Conservation (phyloP, 2,329 filamentous ascomycete genomes). For the Geoglossum cookeanum region DNA sequence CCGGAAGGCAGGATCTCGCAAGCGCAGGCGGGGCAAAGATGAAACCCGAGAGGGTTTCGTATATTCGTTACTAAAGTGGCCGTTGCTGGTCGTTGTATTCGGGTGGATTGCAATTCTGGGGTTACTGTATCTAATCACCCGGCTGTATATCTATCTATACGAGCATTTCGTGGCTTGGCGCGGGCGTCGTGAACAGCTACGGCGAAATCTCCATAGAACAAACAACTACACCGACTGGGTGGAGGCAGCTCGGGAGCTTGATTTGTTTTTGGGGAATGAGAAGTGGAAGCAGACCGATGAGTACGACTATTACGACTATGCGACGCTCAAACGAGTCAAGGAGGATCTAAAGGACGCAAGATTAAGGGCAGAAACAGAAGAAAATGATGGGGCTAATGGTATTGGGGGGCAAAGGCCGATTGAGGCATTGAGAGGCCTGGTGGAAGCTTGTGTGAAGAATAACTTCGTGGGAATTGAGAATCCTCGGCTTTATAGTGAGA, state of each 20-base stretch:
- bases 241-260: conserved; percentile 55
- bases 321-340: conserved; percentile 60
- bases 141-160: conserved; percentile 80
- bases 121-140: conserved; percentile 56
- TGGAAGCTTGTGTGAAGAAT: conserved; percentile 89
- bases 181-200: conserved; percentile 52
- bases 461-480: conserved; percentile 96
- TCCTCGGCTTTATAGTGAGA: conserved; percentile 84
- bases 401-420: conserved; percentile 30
- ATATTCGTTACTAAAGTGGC: conserved; percentile 82
- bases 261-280: conserved; percentile 62
- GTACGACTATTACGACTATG: conserved; percentile 73
- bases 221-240: conserved; percentile 73
- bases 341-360: conserved; percentile 53
- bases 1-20: conserved; percentile 17
- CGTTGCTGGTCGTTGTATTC: conserved; percentile 60
- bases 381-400: conserved; percentile 19
- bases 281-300: conserved; percentile 61
- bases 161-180: conserved; percentile 85
- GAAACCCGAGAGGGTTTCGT: conserved; percentile 89
- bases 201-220: conserved; percentile 51
- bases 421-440: conserved; percentile 56
- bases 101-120: conserved; percentile 63
- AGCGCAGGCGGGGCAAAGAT: conserved; percentile 44
- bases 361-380: conserved; percentile 32